Evolutionary conservation across 164 flowering plant genomes (phyloP), one percentile per base, ranked within the genome.

Genomic region (Sedum album): DNA sequence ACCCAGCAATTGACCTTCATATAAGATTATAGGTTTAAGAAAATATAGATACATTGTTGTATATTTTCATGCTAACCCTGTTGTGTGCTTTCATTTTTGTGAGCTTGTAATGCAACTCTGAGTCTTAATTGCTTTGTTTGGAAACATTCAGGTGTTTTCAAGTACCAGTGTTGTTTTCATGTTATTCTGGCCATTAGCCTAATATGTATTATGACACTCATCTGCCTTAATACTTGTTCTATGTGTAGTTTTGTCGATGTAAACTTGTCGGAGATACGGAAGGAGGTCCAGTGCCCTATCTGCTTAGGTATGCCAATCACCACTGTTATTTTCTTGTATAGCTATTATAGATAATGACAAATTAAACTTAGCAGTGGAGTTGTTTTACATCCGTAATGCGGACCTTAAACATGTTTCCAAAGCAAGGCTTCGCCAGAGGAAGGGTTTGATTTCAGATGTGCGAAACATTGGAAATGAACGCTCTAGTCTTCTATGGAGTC

Each of bases 231-330:
- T 4, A 17, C n/a, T 2, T 8, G 13, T 57, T 57, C 17, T 23
- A 28, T 28, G 33, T 57, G 31, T 17, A 57, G 62, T 11, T 57
- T 57, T 33, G 62, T 84, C 30, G 6, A 66, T 1, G 89, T 93
- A 35, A 82, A 80, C 60, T 64, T 91, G 79, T 70, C 94, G 60
- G 95, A 88, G 13, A 78, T 93, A 31, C 96, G 96, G 70, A 93
- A 91, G 65, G 81, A 80, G 65, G 83, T 80, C 14, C 83, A 82
- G 63, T 82, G 85, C 36, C 82, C 85, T 20, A 82, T 82, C 69
- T 82, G 85, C 65, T 68, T 82, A 71, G 83, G 85, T 80, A 77
- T 57, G 71, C 7, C 36, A 6, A 18, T 31, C 33, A 20, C 48
- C 15, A 26, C 66, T 36, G 31, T n/a, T 30, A 5, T 69, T 26